These are phyloP conservation scores for Penicillium chermesinum DNA, from an alignment of 495 filamentous ascomycete genomes.

Conservation along the genomic window DNA sequence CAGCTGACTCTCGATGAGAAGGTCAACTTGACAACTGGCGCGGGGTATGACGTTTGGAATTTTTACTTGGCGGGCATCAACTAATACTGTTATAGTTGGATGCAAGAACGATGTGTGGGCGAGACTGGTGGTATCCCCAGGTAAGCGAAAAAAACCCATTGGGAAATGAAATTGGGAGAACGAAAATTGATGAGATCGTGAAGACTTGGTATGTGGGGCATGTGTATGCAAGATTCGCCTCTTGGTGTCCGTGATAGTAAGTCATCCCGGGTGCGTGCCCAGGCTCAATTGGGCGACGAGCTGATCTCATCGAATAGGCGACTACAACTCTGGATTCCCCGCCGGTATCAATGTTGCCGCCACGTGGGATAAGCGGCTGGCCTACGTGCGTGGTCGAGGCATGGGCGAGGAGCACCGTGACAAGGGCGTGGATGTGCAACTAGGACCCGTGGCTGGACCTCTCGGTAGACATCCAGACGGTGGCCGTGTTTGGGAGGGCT, in stretches of 20 bases:
- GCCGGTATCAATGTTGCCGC: constrained; percentile 79
- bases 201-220: constrained; percentile 72
- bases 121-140: constrained; percentile 49
- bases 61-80: neutral
- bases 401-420: constrained; percentile 76
- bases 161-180: neutral
- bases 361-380: constrained; percentile 68
- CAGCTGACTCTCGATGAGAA: constrained; percentile 84
- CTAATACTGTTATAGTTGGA: constrained; percentile 52
- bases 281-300: neutral
- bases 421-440: constrained; percentile 79
- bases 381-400: constrained; percentile 68
- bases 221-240: constrained; percentile 90
- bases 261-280: constrained; percentile 7
- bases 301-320: constrained; percentile 39
- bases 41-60: constrained; percentile 50
- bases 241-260: constrained; percentile 71
- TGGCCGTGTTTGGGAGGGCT: constrained; percentile 82
- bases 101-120: constrained; percentile 73
- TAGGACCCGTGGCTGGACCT: constrained; percentile 89
- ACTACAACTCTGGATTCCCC: constrained; percentile 76
- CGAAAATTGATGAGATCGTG: constrained; percentile 1
- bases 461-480: constrained; percentile 67
- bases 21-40: constrained; percentile 86
- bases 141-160: constrained; percentile 15